Evolutionary conservation across 768 basidiomycete genomes (phyloP), one percentile per base, ranked within the genome.

Genomic region (Collybiopsis confluens): DNA sequence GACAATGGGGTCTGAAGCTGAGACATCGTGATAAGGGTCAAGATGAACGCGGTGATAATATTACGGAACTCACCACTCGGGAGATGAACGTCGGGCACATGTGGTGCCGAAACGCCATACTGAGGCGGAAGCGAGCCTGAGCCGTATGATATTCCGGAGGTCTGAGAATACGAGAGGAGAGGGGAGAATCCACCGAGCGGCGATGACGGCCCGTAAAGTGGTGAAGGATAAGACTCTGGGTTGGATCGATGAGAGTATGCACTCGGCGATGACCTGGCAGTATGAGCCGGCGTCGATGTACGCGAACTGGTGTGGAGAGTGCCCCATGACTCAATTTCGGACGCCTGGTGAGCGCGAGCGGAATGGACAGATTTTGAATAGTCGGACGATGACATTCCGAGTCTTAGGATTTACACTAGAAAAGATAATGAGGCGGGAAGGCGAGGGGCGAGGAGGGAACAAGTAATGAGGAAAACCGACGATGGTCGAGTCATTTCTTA

Each of bases 401-500:
- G 36, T 28, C 7, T 35, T 15, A 10, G 48, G 10, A 50, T 50
- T 24, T 38, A 21, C 7, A 21, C 18, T 41, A 13, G 6, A 23
- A 52, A 28, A 4, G 27, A 6, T 3, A 38, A 21, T 30, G 27
- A 36, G 23, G 37, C 23, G 7, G 47, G 27, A 15, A 26, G 21
- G 10, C 6, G 7, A 9, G 42, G 18, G 42, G 45, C 5, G 21
- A 33, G 47, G 41, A 28, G 30, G 37, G 37, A 52, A 40, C n/a
- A 52, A 26, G 26, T 26, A 52, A 20, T 41, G 37, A 36, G 50
- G 26, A 33, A 36, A 28, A 52, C 13, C n/a, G n/a, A 43, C 38
- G n/a, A 18, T 11, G 8, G 5, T 40, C 30, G 50, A 52, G 50
- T 52, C 50, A 52, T 52, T 52, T 52, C 50, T 52, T 52, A 41